phyloP scores from a whole-genome alignment of 352 stramenopile species.

The Phytophthora ramorum region DNA sequence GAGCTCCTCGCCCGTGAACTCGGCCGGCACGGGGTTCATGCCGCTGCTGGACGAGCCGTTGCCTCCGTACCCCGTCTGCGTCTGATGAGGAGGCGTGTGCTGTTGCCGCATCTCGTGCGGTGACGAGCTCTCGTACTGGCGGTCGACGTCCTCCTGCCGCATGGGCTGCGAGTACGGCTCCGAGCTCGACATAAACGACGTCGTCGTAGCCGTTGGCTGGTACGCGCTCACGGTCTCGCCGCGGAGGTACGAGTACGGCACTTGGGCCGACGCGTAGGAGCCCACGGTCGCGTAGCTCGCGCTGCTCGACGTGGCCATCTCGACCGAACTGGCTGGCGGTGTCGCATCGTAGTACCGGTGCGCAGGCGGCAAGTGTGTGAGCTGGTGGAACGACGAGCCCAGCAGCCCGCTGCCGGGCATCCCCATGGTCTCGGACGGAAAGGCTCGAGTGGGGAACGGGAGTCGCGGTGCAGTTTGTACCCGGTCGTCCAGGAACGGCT shows the following conservation, averaged over 20 bases:
- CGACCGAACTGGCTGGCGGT: conserved; percentile 9
- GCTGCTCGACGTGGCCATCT: conserved; percentile 28
- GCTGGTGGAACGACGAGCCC: conserved; percentile 49
- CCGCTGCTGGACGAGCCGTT: conserved; percentile 20
- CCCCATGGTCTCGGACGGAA: conserved; percentile 56
- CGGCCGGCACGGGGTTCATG: conserved; percentile 30
- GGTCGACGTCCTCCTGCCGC: conserved; percentile 37
- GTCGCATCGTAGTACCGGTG: conserved; percentile 48
- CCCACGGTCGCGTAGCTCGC: conserved; percentile 23
- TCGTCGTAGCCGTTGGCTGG: conserved; percentile 31
- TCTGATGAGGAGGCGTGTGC: conserved; percentile 32
- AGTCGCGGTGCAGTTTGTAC: conserved; percentile 36
- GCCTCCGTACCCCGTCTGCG: conserved; percentile 35
- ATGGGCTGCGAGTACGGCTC: conserved; percentile 41
- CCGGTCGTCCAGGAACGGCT: conserved; percentile 51
- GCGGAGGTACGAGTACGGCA: conserved; percentile 51
- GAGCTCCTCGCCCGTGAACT: conserved; percentile 59
- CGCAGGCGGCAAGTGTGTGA: conserved; percentile 33
- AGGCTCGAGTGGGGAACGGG: conserved; percentile 64
- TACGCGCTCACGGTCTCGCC: conserved; percentile 41
- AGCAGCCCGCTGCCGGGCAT: conserved; percentile 31
- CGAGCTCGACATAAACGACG: conserved; percentile 35
- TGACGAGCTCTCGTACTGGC: conserved; percentile 43
- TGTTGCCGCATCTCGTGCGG: conserved; percentile 36
- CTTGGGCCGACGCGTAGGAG: conserved; percentile 20